Conservation (phyloP, 768 basidiomycete species). For the Rhodotorula taiwanensis region DNA sequence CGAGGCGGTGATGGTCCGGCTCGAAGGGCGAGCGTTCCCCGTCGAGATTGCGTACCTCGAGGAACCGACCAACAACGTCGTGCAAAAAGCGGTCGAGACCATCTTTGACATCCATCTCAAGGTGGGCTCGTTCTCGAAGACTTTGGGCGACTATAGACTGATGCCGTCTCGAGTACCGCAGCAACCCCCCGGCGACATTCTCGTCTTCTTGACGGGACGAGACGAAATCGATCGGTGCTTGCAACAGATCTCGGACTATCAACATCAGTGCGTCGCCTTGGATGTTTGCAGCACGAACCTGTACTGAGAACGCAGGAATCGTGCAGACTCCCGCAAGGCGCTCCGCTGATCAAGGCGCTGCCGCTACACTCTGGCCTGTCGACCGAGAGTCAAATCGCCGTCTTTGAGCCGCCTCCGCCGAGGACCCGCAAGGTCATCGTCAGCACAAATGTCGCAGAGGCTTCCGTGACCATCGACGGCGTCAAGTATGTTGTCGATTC, state of each 20-base stretch:
- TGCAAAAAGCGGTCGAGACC: conserved; percentile 70
- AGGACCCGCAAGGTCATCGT: conserved; percentile 83
- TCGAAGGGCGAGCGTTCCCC: conserved; percentile 91
- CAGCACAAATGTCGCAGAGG: conserved; percentile 94
- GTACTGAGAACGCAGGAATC: too few species aligned
- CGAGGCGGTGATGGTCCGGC: conserved; percentile 74
- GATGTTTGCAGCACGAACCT: too few species aligned
- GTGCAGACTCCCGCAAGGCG: conserved; percentile 49
- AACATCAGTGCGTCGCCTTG: conserved; percentile 45
- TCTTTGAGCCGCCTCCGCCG: conserved; percentile 69
- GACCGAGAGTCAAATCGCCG: conserved; percentile 75
- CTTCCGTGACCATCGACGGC: conserved; percentile 93
- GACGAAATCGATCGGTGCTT: conserved; percentile 91
- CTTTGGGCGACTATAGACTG: too few species aligned
- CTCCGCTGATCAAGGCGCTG: conserved; percentile 58
- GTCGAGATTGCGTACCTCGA: conserved; percentile 85
- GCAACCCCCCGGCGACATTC: conserved; percentile 79
- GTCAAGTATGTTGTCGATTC: conserved; percentile 88
- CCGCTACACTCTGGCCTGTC: conserved; percentile 84
- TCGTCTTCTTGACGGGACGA: conserved; percentile 88
- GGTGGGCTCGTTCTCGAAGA: too few species aligned
- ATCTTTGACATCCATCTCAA: conserved; percentile 70
- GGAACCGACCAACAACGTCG: conserved; percentile 71
- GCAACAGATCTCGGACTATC: conserved; percentile 67
- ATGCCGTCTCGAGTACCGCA: conserved; percentile 43